These are phyloP conservation scores for Trichoderma sp. DNA, from an alignment of 2,329 filamentous ascomycete species.

Conservation along the genomic window DNA sequence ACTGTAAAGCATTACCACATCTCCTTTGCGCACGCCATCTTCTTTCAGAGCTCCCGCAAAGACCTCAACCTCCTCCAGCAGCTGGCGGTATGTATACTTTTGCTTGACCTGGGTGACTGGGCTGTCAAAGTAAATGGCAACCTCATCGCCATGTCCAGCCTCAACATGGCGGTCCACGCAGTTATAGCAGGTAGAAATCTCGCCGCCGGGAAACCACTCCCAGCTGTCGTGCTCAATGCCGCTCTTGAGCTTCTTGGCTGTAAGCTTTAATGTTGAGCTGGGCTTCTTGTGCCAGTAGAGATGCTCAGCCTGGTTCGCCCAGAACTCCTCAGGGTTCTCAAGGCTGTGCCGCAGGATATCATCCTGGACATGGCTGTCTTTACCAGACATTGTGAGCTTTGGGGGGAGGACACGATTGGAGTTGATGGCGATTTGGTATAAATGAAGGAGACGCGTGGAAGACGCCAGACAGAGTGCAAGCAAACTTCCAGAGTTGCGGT, in stretches of 20 bases:
- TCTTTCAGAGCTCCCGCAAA: conserved; percentile 79
- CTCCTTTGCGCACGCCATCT: conserved; percentile 77
- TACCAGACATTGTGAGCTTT: conserved; percentile 21
- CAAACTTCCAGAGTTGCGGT: neutral
- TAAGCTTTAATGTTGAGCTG: conserved; percentile 56
- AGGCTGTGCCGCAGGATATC: conserved; percentile 58
- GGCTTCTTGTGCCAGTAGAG: conserved; percentile 81
- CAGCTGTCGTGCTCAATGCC: conserved; percentile 71
- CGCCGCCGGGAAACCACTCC: conserved; percentile 86
- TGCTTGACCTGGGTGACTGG: conserved; percentile 74
- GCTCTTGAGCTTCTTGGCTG: conserved; percentile 61
- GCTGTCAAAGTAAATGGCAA: conserved; percentile 84
- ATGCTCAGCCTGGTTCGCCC: conserved; percentile 69
- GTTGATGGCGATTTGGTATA: neutral
- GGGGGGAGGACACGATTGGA: neutral
- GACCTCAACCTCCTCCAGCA: conserved; percentile 77
- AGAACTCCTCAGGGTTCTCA: conserved; percentile 68
- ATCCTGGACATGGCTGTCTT: conserved; percentile 44
- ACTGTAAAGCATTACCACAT: conserved; percentile 91
- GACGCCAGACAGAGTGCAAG: neutral
- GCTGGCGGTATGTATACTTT: conserved; percentile 69
- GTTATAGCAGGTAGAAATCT: conserved; percentile 90
- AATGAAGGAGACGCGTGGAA: neutral
- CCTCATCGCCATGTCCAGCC: conserved; percentile 67
- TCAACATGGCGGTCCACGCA: conserved; percentile 87